Evolutionary conservation across 2,329 filamentous ascomycete genomes (phyloP), one percentile per base, ranked within the genome.

Genomic region (Calonectria hongkongensis): DNA sequence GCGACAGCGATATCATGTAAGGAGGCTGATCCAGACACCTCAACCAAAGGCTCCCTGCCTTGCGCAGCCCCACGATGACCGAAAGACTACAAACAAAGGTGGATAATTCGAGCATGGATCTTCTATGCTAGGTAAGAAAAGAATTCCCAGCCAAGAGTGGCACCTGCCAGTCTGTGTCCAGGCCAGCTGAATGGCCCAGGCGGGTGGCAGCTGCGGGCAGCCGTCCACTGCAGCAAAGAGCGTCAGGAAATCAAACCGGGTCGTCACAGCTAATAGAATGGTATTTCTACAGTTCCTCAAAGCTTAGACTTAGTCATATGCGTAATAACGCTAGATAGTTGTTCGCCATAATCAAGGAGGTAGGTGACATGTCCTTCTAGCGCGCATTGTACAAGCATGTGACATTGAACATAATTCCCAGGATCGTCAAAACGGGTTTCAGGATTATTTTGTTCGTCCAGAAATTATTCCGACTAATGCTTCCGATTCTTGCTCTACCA

Each of bases 71-170:
- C 15, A 10, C 33, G 36, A 25, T 21, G 9, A 28, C 54, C n/a
- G 39, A 18, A 27, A 15, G n/a, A 27, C 4, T 27, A 12, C 10
- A 25, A 10, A n/a, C 36, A 21, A 41, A 54, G 27, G 12, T 36
- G 30, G 51, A 56, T 18, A 56, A 56, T 56, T n/a, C 21, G 5
- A 33, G 9, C 30, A 25, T 39, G 9, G 51, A 6, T 7, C 7
- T 33, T 33, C 15, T 18, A 27, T 21, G 33, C n/a, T 15, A 12
- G n/a, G n/a, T 10, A 51, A 27, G 69, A 72, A 75, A 74, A 64
- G 47, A 74, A 15, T n/a, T 9, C 12, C 33, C 10, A 13, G 33
- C 12, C 33, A 74, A 62, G 43, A 74, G 10, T 25, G 36, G 36
- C 39, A 45, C 58, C 18, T 68, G 68, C 27, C 30, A 43, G 39